Conservation (phyloP, 495 filamentous ascomycete genomes). For the Neurospora sp. region DNA sequence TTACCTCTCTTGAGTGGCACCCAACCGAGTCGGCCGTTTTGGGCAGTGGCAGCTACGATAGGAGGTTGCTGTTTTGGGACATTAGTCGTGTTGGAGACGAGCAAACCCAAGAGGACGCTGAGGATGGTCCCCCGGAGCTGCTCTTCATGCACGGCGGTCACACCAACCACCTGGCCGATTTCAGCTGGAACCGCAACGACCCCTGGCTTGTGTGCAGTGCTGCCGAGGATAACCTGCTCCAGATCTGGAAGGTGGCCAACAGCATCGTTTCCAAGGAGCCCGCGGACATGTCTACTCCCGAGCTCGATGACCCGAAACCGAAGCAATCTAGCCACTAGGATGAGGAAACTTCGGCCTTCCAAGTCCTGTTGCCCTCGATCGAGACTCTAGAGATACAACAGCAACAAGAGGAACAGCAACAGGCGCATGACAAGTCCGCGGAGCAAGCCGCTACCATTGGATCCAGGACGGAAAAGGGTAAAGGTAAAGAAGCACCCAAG, state of each 20-base stretch:
- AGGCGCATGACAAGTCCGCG: background rate
- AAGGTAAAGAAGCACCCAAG: background rate
- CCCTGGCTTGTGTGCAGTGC: conserved; percentile 92
- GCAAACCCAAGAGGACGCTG: conserved; percentile 88
- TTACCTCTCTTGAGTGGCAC: conserved; percentile 90
- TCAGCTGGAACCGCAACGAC: conserved; percentile 93
- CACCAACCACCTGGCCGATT: conserved; percentile 91
- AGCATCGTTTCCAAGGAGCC: conserved; percentile 76
- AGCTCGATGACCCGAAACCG: conserved; percentile 45
- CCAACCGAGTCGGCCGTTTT: conserved; percentile 79
- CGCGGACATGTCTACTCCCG: conserved; percentile 67
- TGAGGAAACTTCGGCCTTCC: background rate
- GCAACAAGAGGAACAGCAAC: background rate
- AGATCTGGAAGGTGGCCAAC: conserved; percentile 93
- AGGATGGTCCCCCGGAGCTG: conserved; percentile 94
- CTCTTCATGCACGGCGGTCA: conserved; percentile 99
- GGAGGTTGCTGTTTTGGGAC: conserved; percentile 95
- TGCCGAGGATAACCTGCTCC: conserved; percentile 92
- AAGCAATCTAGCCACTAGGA: background rate
- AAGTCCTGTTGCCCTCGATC: background rate
- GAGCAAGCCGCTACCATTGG: background rate
- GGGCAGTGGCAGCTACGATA: conserved; percentile 83
- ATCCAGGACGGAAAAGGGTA: background rate
- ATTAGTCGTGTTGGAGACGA: conserved; percentile 83
- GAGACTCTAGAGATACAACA: background rate